Base-by-base conservation (phyloP, 306 rosid species). In the Potentilla sterilis region DNA sequence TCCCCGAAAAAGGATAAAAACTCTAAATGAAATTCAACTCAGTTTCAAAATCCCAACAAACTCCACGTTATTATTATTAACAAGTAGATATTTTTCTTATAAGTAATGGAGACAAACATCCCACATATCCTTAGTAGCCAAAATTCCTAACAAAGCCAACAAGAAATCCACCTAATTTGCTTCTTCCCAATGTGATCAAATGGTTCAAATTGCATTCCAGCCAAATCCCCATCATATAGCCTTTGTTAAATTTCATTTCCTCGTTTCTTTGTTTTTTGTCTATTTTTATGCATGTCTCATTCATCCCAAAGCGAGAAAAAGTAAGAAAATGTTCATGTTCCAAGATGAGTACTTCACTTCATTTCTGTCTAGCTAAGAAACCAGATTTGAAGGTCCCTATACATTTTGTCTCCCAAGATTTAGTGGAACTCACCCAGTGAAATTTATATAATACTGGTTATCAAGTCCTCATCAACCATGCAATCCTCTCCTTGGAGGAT, bases 11-110 rank as follows among this genome's bases (percentile, higher is more conserved):
- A 54, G 40, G 18, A 72, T 46, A 78, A 77, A 73, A 77, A 70
- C 19, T 80, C 40, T 16, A 57, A 1, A 40, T 75, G 52, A 54
- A 46, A 62, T 62, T 74, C 15, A 78, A 51, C 72, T 64, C 62
- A 61, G 54, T 52, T 79, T 81, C 52, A 68, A 80, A 84, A 85
- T 82, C 88, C 87, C 88, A 64, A 85, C 70, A 69, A 83, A 73
- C 37, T 19, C 51, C 37, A 57, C 77, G 76, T 69, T 38, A 75
- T 77, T 78, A 37, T 2, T 37, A 2, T 2, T 76, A 59, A 15
- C 5, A 81, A 69, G 34, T 1, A 67, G 18, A 78, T 81, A 59
- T 65, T 65, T 48, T 61, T 51, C 16, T 59, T 64, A 52, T 52
- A 52, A 40, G 28, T 76, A 72, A 85, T 69, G 47, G 51, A 63